Evolutionary conservation across 257 asterid genomes (phyloP).

Genomic region (Jaltomata sinuosa): DNA sequence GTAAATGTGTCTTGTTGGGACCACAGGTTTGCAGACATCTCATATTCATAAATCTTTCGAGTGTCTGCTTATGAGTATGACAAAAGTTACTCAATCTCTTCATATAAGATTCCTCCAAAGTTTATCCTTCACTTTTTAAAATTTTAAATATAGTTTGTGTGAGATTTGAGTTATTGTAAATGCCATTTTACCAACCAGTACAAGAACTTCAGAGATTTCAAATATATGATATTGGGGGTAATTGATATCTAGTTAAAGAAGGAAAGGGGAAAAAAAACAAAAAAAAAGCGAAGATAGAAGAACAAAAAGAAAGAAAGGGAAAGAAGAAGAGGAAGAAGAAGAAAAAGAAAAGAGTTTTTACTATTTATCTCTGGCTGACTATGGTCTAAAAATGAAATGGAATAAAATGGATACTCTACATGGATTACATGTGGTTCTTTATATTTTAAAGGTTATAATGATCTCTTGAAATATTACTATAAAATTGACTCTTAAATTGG

Average conservation of each 20-base stretch:
- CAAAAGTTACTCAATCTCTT: neutral
- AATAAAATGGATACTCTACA: neutral
- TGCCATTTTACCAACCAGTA: neutral
- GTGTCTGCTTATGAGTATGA: neutral
- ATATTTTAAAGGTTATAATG: neutral
- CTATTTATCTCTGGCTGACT: neutral
- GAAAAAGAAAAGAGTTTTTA: neutral
- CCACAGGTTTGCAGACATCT: conserved; percentile 43
- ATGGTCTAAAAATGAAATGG: neutral
- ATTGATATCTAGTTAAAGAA: neutral
- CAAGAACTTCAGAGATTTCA: neutral
- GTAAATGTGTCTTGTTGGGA: conserved; percentile 91
- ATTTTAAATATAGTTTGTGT: neutral
- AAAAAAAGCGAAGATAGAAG: neutral
- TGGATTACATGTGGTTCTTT: neutral
- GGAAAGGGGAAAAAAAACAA: neutral
- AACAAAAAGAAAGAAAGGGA: neutral
- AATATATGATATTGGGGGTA: neutral
- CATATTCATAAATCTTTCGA: neutral
- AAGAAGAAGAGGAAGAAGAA: neutral
- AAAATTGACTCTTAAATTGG: neutral
- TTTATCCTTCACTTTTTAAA: neutral
- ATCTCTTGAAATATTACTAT: neutral
- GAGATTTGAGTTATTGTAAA: neutral
- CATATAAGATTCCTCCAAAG: neutral